Conservation (phyloP, 768 basidiomycete genomes). For the Kwoniella dejecticola region DNA sequence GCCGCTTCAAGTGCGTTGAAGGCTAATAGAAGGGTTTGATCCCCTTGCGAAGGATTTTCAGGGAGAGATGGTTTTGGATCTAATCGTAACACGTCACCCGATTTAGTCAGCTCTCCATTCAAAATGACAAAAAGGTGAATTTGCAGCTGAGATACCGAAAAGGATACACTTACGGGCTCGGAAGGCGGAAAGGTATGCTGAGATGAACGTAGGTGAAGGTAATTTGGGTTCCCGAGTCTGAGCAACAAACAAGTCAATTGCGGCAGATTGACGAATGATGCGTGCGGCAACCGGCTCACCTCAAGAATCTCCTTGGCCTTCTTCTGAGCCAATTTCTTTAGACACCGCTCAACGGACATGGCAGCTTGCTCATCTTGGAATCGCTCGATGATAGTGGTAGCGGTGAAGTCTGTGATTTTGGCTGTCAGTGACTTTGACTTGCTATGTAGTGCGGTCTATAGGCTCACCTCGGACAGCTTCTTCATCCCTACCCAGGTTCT, state of each 20-base stretch:
- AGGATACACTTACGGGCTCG: slow-evolving; percentile 69
- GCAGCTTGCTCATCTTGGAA: slow-evolving; percentile 81
- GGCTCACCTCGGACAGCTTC: slow-evolving; percentile 76
- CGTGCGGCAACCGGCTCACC: slow-evolving; percentile 58
- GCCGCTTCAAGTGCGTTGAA: slow-evolving; percentile 79
- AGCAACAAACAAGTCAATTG: slow-evolving; percentile 1
- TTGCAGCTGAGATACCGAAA: too few relatives aligned
- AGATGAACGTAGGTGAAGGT: slow-evolving; percentile 87
- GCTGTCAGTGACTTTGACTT: too few relatives aligned
- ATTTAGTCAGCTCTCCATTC: not conserved
- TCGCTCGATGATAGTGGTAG: slow-evolving; percentile 90
- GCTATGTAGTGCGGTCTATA: too few relatives aligned
- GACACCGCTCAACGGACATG: slow-evolving; percentile 82
- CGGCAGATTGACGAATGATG: too few relatives aligned
- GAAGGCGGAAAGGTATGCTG: slow-evolving; percentile 96
- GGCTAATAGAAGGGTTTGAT: slow-evolving; percentile 76
- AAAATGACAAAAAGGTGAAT: too few relatives aligned
- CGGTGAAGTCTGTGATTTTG: slow-evolving; percentile 80
- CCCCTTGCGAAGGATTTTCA: slow-evolving; percentile 73
- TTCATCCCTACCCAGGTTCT: slow-evolving; percentile 70
- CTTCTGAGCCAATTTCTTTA: slow-evolving; percentile 75
- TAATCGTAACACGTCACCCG: slow-evolving; percentile 43
- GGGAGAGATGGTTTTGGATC: slow-evolving; percentile 72
- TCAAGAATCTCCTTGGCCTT: slow-evolving; percentile 73
- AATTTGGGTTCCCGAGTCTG: slow-evolving; percentile 76